Evolutionary conservation across 78 protist species (phyloP).

Genomic region (Planoprotostelium fungivorum): DNA sequence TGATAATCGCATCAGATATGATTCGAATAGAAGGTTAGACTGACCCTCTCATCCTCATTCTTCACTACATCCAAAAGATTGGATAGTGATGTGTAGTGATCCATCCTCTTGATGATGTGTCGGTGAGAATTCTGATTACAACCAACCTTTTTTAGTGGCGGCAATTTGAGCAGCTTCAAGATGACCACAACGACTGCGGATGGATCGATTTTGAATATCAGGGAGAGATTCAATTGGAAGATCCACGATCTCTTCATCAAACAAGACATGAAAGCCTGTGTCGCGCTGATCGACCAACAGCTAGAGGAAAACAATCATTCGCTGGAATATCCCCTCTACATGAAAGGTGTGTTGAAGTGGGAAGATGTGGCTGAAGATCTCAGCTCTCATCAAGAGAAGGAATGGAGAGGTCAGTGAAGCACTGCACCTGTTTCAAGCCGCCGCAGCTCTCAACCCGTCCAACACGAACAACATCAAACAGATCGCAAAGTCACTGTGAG

Average conservation of each 20-base stretch:
- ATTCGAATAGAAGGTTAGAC: too few relatives aligned
- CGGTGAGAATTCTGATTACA: too few relatives aligned
- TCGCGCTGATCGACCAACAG: conserved; percentile 23
- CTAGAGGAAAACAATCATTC: conserved; percentile 12
- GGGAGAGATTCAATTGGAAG: conserved; percentile 4
- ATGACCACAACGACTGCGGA: too few relatives aligned
- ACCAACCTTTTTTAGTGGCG: too few relatives aligned
- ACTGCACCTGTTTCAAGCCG: conserved; percentile 64
- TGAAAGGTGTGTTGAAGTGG: conserved; percentile 35
- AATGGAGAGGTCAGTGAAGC: conserved; percentile 76
- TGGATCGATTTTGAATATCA: too few relatives aligned
- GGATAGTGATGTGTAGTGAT: too few relatives aligned
- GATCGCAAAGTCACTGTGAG: conserved; percentile 54
- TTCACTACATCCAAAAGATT: too few relatives aligned
- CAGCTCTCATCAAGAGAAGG: conserved; percentile 64
- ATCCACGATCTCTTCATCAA: conserved; percentile 3
- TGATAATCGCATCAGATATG: too few relatives aligned
- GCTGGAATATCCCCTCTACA: conserved; percentile 65
- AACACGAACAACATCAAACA: conserved; percentile 65
- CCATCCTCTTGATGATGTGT: too few relatives aligned
- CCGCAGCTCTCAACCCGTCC: conserved; percentile 56
- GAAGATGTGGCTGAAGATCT: too few relatives aligned
- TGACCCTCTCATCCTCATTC: too few relatives aligned
- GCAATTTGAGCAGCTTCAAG: too few relatives aligned
- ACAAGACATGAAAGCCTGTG: conserved; percentile 23